Evolutionary conservation across 768 basidiomycete species (phyloP), one percentile per base, ranked within the genome.

Genomic region (Boletus tomentosulus): DNA sequence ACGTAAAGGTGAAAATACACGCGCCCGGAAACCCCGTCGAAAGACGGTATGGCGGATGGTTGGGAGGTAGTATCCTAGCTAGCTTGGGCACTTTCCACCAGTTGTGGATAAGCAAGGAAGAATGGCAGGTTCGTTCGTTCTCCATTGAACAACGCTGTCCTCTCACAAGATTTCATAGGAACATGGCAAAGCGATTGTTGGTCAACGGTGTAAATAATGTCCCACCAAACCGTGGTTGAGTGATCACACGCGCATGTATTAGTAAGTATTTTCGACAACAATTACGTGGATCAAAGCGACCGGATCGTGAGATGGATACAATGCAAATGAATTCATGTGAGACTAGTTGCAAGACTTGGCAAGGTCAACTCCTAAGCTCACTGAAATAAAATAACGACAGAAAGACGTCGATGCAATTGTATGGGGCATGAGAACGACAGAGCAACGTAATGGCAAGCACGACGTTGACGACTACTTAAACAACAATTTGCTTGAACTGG

Each of bases 71-170:
- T 59, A 96, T 98, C 62, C 76, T 98, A 45, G 95, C 89, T 1
- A 93, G 90, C 65, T 73, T 98, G 64, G 97, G 97, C 24, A 98
- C 95, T 15, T 99, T 98, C 80, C 97, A 99, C 67, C 96, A 96
- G 62, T 75, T 95, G 47, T 95, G 93, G 93, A 93, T 96, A 65
- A 92, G 91, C 71, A 83, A 78, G 64, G 92, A 94, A 69, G 93
- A 96, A 63, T 95, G 91, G 87, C 83, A 90, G 81, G 92, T 90
- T 55, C 41, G 83, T 68, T 45, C 11, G 10, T 48, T 57, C 52
- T 8, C 2, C 27, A 44, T 55, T 46, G 19, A 53, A 38, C 27
- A 38, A 19, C 6, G 27, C 39, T 48, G 43, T 44, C 53, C 34
- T 47, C 50, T 57, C 28, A 58, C 35, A 35, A 22, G 16, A 39